Base-by-base conservation (phyloP, 1,284 basidiomycete genomes). In the Thelephora terrestris region DNA sequence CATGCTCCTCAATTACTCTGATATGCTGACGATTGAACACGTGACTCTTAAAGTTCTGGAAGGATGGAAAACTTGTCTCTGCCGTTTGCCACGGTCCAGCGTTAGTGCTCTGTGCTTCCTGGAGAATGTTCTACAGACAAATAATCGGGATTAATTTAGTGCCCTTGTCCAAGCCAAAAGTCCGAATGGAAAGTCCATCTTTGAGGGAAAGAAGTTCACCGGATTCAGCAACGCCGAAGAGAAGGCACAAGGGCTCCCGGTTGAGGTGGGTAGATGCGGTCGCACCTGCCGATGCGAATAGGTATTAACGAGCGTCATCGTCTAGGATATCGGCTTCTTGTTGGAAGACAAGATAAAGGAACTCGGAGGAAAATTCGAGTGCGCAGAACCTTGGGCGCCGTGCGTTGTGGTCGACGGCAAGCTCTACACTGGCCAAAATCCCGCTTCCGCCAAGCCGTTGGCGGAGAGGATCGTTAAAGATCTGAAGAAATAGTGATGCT, bases 81-180 rank as follows among this genome's bases (percentile, higher is more conserved):
- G 83, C 83, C 5, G 84, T 89, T n/a, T 88, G 85, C 66, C 85
- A 88, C 62, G 85, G 83, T 27, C 75, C 83, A 53, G 81, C 74
- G 65, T 69, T 51, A 56, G 66, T 16, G 29, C 25, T 21, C 35
- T 43, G 1, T 46, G 42, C 43, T 39, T 16, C 16, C 27, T 16
- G 6, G 43, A 21, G 27, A 21, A 2, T 14, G 43, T 7, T 14
- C n/a, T 2, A 25, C 10, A 39, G 38, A 37, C 46, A 23, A 35
- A 27, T 18, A 23, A 20, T 9, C 36, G 29, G 21, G 37, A 12
- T 47, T 46, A 35, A 37, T 18, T 29, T 43, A 58, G 69, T 40
- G 75, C 76, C 38, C 64, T 87, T 18, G 73, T 79, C 17, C 69
- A 70, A 12, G 79, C 65, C 6, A 75, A 71, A 16, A 78, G 77